Conservation (phyloP, 2,329 filamentous ascomycete genomes). For the Pseudogymnoascus verrucosus region DNA sequence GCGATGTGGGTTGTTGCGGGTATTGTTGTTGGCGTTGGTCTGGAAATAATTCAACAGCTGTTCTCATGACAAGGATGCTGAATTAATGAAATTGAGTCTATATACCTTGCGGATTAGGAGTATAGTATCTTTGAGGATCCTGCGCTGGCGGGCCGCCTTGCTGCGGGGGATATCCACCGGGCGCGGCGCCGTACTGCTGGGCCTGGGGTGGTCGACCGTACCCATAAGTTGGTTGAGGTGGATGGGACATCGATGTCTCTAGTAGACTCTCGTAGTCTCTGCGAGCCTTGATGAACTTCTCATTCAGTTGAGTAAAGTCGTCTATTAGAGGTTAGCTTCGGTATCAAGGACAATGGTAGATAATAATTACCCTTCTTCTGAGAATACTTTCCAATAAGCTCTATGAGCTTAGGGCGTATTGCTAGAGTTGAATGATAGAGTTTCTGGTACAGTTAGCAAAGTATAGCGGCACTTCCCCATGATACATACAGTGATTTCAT, state of each 20-base stretch:
- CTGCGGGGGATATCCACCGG: conserved; percentile 28
- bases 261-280: conserved; percentile 94
- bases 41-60: conserved; percentile 15
- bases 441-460: conserved; percentile 43
- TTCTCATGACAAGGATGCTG: conserved; percentile 3
- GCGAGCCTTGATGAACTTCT: conserved; percentile 98
- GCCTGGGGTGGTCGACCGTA: conserved; percentile 30
- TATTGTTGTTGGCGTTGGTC: conserved; percentile 35
- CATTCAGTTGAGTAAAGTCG: conserved; percentile 96
- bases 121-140: conserved; percentile 63
- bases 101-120: conserved; percentile 42
- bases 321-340: conserved; percentile 45
- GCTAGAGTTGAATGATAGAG: conserved; percentile 87
- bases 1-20: conserved; percentile 39
- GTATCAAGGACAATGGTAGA: neutral
- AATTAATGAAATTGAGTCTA: conserved; percentile 6
- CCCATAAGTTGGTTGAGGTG: conserved; percentile 72
- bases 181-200: conserved; percentile 15
- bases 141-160: conserved; percentile 36
- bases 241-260: conserved; percentile 92
- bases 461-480: neutral
- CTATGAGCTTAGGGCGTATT: conserved; percentile 93
- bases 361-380: conserved; percentile 79
- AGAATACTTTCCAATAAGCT: conserved; percentile 97
- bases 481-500: conserved; percentile 75